A percentile compares a stretch with the other conserved stretches of the same genome.
These are phyloP conservation scores for Daldinia concentrica DNA, from an alignment of 495 filamentous ascomycete genomes.

Conservation along the genomic window DNA sequence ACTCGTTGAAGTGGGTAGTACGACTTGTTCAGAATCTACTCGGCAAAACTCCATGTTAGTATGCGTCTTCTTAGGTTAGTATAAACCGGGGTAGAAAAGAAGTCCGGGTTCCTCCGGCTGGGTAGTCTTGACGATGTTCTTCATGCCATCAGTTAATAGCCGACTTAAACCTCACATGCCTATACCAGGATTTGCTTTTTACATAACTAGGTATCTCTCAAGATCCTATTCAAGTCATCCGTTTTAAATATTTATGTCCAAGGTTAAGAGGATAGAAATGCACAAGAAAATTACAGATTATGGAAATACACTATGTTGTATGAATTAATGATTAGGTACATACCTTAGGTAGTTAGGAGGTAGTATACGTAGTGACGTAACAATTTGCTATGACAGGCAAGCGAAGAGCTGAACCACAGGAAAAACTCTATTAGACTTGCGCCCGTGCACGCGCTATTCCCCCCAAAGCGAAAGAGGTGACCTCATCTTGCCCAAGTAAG, in stretches of 20 bases:
- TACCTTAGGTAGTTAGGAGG: no score
- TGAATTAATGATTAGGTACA: background rate
- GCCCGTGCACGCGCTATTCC: conserved; percentile 3
- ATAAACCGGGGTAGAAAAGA: background rate
- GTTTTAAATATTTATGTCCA: background rate
- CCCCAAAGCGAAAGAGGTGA: conserved; percentile 14
- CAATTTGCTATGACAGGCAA: background rate
- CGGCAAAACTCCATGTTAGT: no score
- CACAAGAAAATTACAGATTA: background rate
- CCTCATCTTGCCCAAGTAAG: conserved; percentile 25
- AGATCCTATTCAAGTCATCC: background rate
- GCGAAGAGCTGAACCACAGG: background rate
- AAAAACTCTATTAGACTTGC: conserved; percentile 4
- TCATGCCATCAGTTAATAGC: conserved; percentile 5
- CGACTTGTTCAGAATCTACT: background rate
- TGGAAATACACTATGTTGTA: background rate
- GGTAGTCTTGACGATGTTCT: background rate
- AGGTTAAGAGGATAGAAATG: no score
- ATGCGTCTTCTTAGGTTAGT: background rate
- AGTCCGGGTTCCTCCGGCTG: background rate
- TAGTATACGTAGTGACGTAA: conserved; percentile 9
- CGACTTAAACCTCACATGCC: conserved; percentile 7
- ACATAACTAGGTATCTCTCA: no score
- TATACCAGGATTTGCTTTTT: background rate
- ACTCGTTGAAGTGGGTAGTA: background rate